phyloP scores from a whole-genome alignment of 148 eudicot genomes.

The Fagopyrum homotropicum region DNA sequence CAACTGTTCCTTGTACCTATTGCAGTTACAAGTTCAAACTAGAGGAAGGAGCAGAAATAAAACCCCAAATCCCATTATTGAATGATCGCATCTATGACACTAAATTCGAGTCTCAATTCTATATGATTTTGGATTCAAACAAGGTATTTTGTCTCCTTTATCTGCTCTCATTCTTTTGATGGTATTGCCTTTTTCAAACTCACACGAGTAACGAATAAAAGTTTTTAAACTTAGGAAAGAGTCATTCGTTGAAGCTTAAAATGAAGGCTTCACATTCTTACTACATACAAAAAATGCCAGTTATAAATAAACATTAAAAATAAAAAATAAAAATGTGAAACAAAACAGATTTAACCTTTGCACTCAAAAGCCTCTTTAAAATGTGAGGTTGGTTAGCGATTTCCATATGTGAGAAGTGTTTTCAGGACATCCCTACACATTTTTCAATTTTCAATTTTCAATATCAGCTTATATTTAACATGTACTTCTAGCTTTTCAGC shows the following conservation, averaged over 20 bases:
- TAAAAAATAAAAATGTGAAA: background rate
- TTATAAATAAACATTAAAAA: background rate
- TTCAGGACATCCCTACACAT: background rate
- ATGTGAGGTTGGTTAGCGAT: background rate
- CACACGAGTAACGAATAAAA: background rate
- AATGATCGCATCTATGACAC: slow-evolving; percentile 93
- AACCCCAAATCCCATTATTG: slow-evolving; percentile 80
- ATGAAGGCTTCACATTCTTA: background rate
- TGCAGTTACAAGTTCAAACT: slow-evolving; percentile 93
- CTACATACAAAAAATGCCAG: background rate
- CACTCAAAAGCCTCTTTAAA: background rate
- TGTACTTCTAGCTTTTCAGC: background rate
- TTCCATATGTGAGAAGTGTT: background rate
- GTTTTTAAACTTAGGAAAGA: background rate
- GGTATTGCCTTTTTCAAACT: background rate
- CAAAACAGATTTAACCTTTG: background rate
- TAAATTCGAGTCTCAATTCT: slow-evolving; percentile 95
- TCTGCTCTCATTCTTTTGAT: background rate
- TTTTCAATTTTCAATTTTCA: background rate
- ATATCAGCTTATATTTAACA: background rate
- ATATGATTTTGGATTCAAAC: slow-evolving; percentile 92
- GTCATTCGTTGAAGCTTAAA: background rate
- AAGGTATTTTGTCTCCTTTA: slow-evolving; percentile 40
- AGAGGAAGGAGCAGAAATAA: slow-evolving; percentile 88
- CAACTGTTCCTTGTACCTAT: slow-evolving; percentile 14